These are phyloP conservation scores for Erysimum cheiranthoides DNA, from an alignment of 345 rosid species.

Conservation along the genomic window DNA sequence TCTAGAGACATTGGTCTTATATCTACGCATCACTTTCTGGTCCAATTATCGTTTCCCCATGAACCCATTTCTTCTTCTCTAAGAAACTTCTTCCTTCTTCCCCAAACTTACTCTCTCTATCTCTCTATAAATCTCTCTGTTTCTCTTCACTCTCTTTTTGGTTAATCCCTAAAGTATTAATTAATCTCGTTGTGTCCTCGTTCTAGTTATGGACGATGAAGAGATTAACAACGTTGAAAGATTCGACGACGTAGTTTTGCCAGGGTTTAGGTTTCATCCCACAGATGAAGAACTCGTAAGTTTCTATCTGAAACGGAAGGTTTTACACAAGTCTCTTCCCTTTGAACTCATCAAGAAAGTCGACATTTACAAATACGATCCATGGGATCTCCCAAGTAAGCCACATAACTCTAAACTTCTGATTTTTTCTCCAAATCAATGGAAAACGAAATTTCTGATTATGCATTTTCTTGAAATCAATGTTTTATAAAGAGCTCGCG, in stretches of 20 bases:
- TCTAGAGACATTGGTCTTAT: constrained; percentile 40
- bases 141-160: constrained; percentile 28
- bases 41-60: constrained; percentile 46
- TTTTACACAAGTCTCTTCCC: constrained; percentile 64
- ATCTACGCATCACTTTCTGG: constrained; percentile 47
- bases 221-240: constrained; percentile 58
- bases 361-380: constrained; percentile 90
- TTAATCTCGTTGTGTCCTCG: constrained; percentile 24
- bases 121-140: constrained; percentile 28
- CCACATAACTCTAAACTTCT: constrained; percentile 3
- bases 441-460: not conserved
- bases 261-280: constrained; percentile 95
- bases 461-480: constrained; percentile 26
- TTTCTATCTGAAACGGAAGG: constrained; percentile 74
- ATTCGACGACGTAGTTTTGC: constrained; percentile 76
- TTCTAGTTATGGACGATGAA: constrained; percentile 44
- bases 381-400: constrained; percentile 99
- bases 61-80: constrained; percentile 40
- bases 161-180: not conserved
- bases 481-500: constrained; percentile 58
- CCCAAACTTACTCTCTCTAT: not conserved
- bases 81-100: constrained; percentile 29
- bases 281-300: constrained; percentile 97
- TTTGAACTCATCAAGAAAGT: constrained; percentile 91
- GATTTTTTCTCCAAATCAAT: not conserved